Percentiles rank a stretch among this genome's conserved stretches.
Conservation (phyloP, 2,329 filamentous ascomycete species). For the Neofusicoccum sp. region DNA sequence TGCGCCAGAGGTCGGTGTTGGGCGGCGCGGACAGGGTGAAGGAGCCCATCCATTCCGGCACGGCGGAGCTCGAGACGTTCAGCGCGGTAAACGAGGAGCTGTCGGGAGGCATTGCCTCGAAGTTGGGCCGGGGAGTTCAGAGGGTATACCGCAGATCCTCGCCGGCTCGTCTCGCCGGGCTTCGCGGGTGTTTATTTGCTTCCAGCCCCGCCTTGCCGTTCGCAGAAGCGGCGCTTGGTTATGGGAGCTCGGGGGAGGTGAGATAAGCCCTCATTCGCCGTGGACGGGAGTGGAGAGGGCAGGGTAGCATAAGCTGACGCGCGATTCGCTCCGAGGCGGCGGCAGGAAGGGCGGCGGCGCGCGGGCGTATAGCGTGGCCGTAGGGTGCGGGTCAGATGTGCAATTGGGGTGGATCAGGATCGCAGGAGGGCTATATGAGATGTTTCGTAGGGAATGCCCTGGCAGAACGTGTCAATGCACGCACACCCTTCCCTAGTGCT, state of each 20-base stretch:
- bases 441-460: constrained; percentile 16
- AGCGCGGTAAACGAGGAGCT: constrained; percentile 41
- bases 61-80: constrained; percentile 36
- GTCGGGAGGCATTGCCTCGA: constrained; percentile 35
- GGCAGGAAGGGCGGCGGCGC: constrained; percentile 5
- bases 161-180: constrained; percentile 8
- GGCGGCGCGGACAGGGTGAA: constrained; percentile 41
- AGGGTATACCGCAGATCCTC: constrained; percentile 14
- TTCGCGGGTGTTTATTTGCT: constrained; percentile 12
- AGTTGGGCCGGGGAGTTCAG: constrained; percentile 2
- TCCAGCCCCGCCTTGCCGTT: constrained; percentile 15
- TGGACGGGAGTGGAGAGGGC: not conserved
- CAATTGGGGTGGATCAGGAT: constrained; percentile 16
- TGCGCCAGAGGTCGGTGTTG: constrained; percentile 44
- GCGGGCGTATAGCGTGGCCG: constrained; percentile 3
- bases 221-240: constrained; percentile 2
- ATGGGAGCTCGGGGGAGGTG: constrained; percentile 10
- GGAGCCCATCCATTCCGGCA: constrained; percentile 39
- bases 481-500: constrained; percentile 16
- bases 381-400: constrained; percentile 11
- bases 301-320: constrained; percentile 15
- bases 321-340: constrained; percentile 13
- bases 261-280: constrained; percentile 15
- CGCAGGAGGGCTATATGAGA: constrained; percentile 11
- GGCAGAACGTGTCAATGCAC: constrained; percentile 18